These are phyloP conservation scores for Papilionanthe hybrid DNA, from an alignment of 116 monocot genomes.

Conservation along the genomic window DNA sequence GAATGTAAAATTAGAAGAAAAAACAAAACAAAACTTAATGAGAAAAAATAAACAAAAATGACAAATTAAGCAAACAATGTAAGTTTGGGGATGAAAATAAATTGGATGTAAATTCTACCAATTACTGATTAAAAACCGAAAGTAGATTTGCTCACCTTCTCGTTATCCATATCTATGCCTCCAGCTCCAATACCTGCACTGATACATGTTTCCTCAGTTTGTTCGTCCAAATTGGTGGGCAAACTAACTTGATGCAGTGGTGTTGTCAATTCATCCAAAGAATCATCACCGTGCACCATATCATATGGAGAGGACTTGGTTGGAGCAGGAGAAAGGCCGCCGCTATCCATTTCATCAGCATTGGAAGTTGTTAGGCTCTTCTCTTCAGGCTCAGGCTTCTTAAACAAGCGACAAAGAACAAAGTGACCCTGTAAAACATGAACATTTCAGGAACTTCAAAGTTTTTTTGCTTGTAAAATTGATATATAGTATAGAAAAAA, in stretches of 20 bases:
- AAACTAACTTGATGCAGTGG: constrained; percentile 14
- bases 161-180: not conserved
- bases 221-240: constrained; percentile 6
- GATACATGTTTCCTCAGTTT: constrained; percentile 7
- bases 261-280: constrained; percentile 19
- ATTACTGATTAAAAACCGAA: not conserved
- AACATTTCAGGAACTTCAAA: not conserved
- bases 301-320: constrained; percentile 30
- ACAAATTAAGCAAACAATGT: not conserved
- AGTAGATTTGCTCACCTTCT: constrained; percentile 2
- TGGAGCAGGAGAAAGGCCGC: constrained; percentile 28
- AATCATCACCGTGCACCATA: constrained; percentile 11
- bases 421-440: constrained; percentile 30
- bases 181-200: not conserved
- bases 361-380: constrained; percentile 16
- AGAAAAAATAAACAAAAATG: not conserved
- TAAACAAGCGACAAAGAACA: constrained; percentile 65
- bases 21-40: not conserved
- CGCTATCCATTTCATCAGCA: constrained; percentile 23
- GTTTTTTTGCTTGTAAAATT: not conserved
- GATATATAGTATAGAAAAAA: not conserved
- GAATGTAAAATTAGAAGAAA: not conserved
- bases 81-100: not conserved
- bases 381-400: constrained; percentile 48
- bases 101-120: not conserved